phyloP scores from a whole-genome alignment of 179 eudicot species.

The Beta lomatogona region DNA sequence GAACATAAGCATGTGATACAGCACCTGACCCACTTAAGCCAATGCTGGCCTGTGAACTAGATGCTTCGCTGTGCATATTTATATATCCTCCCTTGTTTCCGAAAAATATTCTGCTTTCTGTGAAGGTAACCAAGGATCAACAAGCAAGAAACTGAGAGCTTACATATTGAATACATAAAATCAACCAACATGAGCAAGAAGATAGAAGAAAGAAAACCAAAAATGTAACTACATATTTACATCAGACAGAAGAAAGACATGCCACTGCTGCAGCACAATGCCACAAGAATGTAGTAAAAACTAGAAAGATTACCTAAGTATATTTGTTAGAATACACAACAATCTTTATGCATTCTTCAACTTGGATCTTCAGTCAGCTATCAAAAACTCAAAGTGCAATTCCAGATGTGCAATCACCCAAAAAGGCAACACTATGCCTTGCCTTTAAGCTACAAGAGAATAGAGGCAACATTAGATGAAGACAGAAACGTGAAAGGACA shows the following conservation, averaged over 20 bases:
- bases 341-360: conserved; percentile 6
- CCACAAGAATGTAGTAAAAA: not conserved
- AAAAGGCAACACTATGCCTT: conserved; percentile 44
- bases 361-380: conserved; percentile 10
- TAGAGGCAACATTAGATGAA: conserved; percentile 17
- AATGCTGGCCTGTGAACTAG: conserved; percentile 60
- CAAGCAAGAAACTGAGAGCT: not conserved
- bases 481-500: not conserved
- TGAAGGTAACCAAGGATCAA: conserved; percentile 6
- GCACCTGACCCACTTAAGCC: conserved; percentile 78
- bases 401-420: not conserved
- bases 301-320: conserved; percentile 22
- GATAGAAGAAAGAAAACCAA: conserved; percentile 1
- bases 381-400: not conserved
- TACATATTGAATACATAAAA: not conserved
- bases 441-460: conserved; percentile 55
- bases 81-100: conserved; percentile 1
- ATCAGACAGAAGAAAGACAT: not conserved
- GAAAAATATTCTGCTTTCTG: conserved; percentile 1
- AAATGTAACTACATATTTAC: not conserved
- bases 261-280: not conserved
- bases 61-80: conserved; percentile 62
- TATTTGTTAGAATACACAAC: conserved; percentile 18
- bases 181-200: not conserved
- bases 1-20: conserved; percentile 85